Evolutionary conservation across 2,329 filamentous ascomycete species (phyloP).

Genomic region (Chaetomiaceae sp.): DNA sequence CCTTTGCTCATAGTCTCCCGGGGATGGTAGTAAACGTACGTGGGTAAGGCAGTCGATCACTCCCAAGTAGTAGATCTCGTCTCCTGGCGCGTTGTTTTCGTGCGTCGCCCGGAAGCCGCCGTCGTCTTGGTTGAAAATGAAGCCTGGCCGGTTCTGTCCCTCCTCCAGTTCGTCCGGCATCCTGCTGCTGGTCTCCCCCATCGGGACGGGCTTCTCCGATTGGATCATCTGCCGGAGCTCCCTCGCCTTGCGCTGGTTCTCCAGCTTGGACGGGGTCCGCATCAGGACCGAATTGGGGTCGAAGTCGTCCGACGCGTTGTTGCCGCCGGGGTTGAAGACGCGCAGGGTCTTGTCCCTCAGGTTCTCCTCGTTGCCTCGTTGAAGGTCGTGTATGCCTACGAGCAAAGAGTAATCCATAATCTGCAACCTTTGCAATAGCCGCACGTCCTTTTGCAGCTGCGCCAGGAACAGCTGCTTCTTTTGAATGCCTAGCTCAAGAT

Average conservation of each 20-base stretch:
- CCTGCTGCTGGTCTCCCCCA: conserved; percentile 73
- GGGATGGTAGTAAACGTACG: conserved; percentile 52
- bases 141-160: conserved; percentile 62
- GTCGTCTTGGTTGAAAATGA: conserved; percentile 90
- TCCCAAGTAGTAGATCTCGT: conserved; percentile 95
- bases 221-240: conserved; percentile 91
- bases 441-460: conserved; percentile 84
- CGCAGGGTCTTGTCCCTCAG: conserved; percentile 83
- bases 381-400: conserved; percentile 87
- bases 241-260: conserved; percentile 84
- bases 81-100: conserved; percentile 76
- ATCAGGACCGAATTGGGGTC: conserved; percentile 63
- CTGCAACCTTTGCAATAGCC: conserved; percentile 77
- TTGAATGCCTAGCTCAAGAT: conserved; percentile 80
- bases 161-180: conserved; percentile 89
- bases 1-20: neutral
- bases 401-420: conserved; percentile 99
- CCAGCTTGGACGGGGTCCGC: conserved; percentile 88
- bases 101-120: conserved; percentile 91
- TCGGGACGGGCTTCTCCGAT: conserved; percentile 86
- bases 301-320: conserved; percentile 50
- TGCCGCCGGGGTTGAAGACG: conserved; percentile 87
- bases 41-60: conserved; percentile 98
- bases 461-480: conserved; percentile 87
- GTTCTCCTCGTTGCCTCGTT: conserved; percentile 91